Conservation (phyloP, 176 grass and related monocot species). For the Cymbopogon citratus region DNA sequence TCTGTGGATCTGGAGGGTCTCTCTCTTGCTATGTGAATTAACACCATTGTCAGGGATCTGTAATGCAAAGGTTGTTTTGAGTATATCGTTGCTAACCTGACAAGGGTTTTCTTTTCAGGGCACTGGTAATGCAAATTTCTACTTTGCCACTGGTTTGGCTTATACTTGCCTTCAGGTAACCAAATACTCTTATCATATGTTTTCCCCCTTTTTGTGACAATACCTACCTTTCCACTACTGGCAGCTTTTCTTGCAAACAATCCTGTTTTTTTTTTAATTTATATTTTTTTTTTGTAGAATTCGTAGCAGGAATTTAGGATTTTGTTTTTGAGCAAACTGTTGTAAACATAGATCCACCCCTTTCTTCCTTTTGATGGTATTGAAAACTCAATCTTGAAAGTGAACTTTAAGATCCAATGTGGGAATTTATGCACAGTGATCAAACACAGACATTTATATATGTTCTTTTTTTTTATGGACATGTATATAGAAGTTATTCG, state of each 20-base stretch:
- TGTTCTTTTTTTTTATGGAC: too few relatives aligned
- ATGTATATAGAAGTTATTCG: background rate
- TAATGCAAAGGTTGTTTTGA: background rate
- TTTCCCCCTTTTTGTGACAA: background rate
- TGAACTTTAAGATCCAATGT: background rate
- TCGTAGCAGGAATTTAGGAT: background rate
- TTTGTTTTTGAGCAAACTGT: background rate
- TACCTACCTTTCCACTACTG: background rate
- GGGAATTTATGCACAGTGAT: background rate
- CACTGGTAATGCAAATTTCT: slow-evolving; percentile 98
- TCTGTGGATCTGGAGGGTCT: slow-evolving; percentile 97
- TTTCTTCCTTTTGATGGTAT: background rate
- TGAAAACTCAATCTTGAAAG: background rate
- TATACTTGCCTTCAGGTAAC: slow-evolving; percentile 98
- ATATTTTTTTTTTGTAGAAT: background rate
- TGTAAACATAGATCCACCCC: too few relatives aligned
- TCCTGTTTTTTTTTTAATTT: background rate
- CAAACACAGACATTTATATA: background rate
- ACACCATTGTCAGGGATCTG: background rate
- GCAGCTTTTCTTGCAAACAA: background rate
- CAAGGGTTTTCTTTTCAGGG: slow-evolving; percentile 35
- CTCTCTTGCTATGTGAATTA: slow-evolving; percentile 6
- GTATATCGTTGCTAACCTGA: slow-evolving; percentile 4
- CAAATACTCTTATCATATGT: background rate
- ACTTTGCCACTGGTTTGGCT: slow-evolving; percentile 80